Evolutionary conservation across 2,329 filamentous ascomycete genomes (phyloP).

Genomic region (Aspergillus sp.): DNA sequence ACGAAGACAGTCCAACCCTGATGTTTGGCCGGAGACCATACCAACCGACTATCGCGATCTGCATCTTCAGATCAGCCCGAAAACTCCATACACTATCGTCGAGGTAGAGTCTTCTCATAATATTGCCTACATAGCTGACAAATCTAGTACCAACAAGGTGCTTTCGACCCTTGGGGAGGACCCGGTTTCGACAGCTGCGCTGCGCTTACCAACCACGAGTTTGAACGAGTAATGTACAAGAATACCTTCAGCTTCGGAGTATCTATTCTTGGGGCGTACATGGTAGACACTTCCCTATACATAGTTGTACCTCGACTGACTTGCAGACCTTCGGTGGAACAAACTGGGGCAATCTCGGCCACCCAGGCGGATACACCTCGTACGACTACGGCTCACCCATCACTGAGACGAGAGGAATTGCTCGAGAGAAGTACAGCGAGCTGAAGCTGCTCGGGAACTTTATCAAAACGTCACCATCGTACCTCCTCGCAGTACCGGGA

Average conservation of each 20-base stretch:
- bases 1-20: slow-evolving; percentile 55
- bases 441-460: slow-evolving; percentile 78
- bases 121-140: slow-evolving; percentile 5
- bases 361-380: slow-evolving; percentile 66
- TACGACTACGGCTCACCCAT: slow-evolving; percentile 69
- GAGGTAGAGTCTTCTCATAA: slow-evolving; percentile 48
- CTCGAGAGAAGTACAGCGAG: slow-evolving; percentile 78
- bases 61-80: slow-evolving; percentile 66
- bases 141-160: slow-evolving; percentile 68
- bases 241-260: slow-evolving; percentile 70
- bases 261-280: slow-evolving; percentile 74
- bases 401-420: slow-evolving; percentile 69
- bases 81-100: slow-evolving; percentile 67
- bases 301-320: background rate
- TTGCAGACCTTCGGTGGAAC: slow-evolving; percentile 71
- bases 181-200: slow-evolving; percentile 70
- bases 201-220: slow-evolving; percentile 70
- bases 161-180: slow-evolving; percentile 77
- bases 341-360: slow-evolving; percentile 81
- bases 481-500: slow-evolving; percentile 64
- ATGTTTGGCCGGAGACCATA: slow-evolving; percentile 63
- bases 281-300: slow-evolving; percentile 55
- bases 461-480: slow-evolving; percentile 71
- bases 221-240: slow-evolving; percentile 79
- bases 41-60: slow-evolving; percentile 60